Conservation (phyloP, 768 basidiomycete genomes). For the Russula emetica region DNA sequence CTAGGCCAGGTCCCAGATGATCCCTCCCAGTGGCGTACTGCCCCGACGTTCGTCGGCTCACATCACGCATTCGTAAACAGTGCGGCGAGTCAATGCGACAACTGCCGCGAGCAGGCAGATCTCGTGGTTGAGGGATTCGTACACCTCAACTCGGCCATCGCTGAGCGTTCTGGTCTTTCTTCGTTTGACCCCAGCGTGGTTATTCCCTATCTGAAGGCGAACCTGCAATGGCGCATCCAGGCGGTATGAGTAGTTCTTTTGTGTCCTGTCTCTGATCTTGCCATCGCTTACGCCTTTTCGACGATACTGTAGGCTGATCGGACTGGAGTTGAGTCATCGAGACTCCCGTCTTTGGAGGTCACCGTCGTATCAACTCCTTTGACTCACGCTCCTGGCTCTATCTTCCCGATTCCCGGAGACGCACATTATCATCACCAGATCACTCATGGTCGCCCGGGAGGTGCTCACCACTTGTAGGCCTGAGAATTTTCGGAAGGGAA, state of each 20-base stretch:
- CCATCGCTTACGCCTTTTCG: not conserved
- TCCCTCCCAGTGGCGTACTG: slow-evolving; percentile 37
- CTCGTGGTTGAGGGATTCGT: slow-evolving; percentile 42
- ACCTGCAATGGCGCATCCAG: slow-evolving; percentile 40
- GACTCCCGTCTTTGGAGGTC: slow-evolving; percentile 24
- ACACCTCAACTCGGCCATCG: slow-evolving; percentile 39
- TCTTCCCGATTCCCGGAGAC: slow-evolving; percentile 20
- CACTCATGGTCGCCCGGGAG: slow-evolving; percentile 17
- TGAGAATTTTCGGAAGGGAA: not conserved
- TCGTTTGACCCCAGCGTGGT: slow-evolving; percentile 39
- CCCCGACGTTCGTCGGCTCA: slow-evolving; percentile 39
- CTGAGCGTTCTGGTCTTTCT: slow-evolving; percentile 25
- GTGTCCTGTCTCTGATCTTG: not conserved
- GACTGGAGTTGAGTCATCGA: not conserved
- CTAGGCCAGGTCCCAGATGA: slow-evolving; percentile 41
- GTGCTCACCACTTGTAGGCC: slow-evolving; percentile 3
- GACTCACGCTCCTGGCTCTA: slow-evolving; percentile 3
- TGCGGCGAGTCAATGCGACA: slow-evolving; percentile 36
- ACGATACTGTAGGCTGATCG: slow-evolving; percentile 2
- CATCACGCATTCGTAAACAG: slow-evolving; percentile 44
- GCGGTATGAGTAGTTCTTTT: not conserved
- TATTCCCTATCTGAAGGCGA: slow-evolving; percentile 38
- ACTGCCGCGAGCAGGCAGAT: slow-evolving; percentile 35
- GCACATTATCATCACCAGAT: slow-evolving; percentile 14
- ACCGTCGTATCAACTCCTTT: slow-evolving; percentile 10